A percentile compares a stretch with the other conserved stretches of the same genome.
These are phyloP conservation scores for Ceratocystis cubensis DNA, from an alignment of 2,329 filamentous ascomycete species.

Conservation along the genomic window DNA sequence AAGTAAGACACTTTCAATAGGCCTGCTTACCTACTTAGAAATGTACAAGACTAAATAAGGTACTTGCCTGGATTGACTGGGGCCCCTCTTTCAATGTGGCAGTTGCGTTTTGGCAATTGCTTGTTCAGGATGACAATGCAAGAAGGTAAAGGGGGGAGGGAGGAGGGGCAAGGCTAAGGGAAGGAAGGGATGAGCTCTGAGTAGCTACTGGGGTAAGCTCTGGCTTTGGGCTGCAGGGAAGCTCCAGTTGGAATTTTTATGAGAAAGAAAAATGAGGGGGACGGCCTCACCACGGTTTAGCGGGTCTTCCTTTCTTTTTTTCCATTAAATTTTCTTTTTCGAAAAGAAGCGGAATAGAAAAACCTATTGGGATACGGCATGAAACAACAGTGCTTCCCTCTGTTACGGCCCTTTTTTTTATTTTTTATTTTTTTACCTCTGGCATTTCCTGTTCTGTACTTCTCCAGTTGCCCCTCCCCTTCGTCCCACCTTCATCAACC, in stretches of 20 bases:
- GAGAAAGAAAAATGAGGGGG: not conserved
- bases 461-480: not conserved
- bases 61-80: not conserved
- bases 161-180: not conserved
- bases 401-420: not conserved
- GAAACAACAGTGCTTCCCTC: conserved; percentile 2
- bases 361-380: not conserved
- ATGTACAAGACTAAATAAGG: not conserved
- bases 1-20: not conserved
- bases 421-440: not conserved
- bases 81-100: not conserved
- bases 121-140: conserved; percentile 5
- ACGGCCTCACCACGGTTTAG: not conserved
- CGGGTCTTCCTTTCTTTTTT: not conserved
- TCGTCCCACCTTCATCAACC: not conserved
- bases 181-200: conserved; percentile 1
- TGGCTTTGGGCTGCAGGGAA: conserved; percentile 8
- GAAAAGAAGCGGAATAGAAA: not conserved
- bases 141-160: not conserved
- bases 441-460: not conserved
- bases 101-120: not conserved
- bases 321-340: too few relatives aligned
- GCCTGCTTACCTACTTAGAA: not conserved
- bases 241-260: not conserved
- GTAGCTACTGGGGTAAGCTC: conserved; percentile 4